Evolutionary conservation across 495 filamentous ascomycete species (phyloP), one percentile per base, ranked within the genome.

Genomic region (Aspergillus incahuasiensis): DNA sequence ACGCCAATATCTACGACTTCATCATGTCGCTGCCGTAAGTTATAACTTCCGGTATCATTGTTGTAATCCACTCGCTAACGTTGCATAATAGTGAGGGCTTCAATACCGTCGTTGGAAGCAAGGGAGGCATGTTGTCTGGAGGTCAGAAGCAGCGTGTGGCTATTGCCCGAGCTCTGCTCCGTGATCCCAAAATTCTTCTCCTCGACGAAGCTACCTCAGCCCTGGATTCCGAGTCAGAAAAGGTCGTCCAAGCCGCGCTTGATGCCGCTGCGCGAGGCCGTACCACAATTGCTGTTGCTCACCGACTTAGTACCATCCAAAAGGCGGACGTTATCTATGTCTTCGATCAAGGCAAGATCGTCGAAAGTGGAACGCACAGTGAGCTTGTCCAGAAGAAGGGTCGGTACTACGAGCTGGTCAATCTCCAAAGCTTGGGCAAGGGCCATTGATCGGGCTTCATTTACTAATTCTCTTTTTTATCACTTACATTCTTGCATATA

Each of bases 1-100:
- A 92, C 64, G 91, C 91, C 40, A 96, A 95, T 62, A 96, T 96
- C 61, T 90, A 91, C 67, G 89, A 94, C 61, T 95, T 95, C 69
- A 92, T 96, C 68, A 79, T 85, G 66, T 86, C 85, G 42, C 72
- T 86, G 13, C 83, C 85, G 60, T 73, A 68, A 67, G 70, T 73
- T 54, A 35, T 38, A 15, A 43, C 5, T 40, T 35, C 20, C 34
- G 21, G 7, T 19, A 9, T n/a, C 20, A 13, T 6, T 20, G 45
- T 43, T 20, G 38, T 15, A 8, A 9, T 12, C 15, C 13, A 19
- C 19, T 15, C 34, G 54, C 57, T 67, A 59, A 66, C 65, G 67
- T 67, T 20, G 68, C 65, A n/a, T 55, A 66, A 56, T 68, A 78
- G 73, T 20, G 86, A 92, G 6, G 88, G 87, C 32, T 87, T 92